These are phyloP conservation scores for Mycena venus DNA, from an alignment of 768 basidiomycete genomes.

Conservation along the genomic window DNA sequence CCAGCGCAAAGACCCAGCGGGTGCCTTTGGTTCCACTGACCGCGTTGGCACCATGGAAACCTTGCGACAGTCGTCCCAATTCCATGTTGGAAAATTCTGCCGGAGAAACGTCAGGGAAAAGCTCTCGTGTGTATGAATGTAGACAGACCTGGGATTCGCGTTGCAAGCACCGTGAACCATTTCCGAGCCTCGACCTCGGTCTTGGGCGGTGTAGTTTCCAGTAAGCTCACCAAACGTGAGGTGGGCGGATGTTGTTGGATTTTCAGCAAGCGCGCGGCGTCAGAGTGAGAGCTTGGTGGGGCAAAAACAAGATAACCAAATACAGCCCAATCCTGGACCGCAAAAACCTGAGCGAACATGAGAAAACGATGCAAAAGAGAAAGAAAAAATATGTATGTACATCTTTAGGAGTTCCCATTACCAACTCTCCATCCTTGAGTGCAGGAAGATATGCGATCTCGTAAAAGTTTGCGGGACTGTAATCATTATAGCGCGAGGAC, in stretches of 20 bases:
- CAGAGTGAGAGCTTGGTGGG: slow-evolving; percentile 61
- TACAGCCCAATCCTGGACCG: slow-evolving; percentile 72
- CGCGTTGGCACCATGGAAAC: slow-evolving; percentile 80
- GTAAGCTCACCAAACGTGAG: slow-evolving; percentile 66
- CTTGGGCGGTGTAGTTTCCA: slow-evolving; percentile 72
- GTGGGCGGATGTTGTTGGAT: slow-evolving; percentile 79
- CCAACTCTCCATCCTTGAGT: slow-evolving; percentile 60
- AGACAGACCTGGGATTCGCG: slow-evolving; percentile 69
- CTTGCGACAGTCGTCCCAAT: slow-evolving; percentile 67
- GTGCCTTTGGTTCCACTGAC: slow-evolving; percentile 46
- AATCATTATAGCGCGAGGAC: slow-evolving; percentile 68
- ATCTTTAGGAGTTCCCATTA: slow-evolving; percentile 74
- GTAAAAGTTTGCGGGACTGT: slow-evolving; percentile 67
- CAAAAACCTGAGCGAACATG: slow-evolving; percentile 69
- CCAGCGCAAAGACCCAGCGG: slow-evolving; percentile 54
- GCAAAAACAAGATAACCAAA: slow-evolving; percentile 85
- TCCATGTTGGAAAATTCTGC: slow-evolving; percentile 75
- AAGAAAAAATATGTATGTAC: slow-evolving; percentile 55
- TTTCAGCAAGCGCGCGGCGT: slow-evolving; percentile 73
- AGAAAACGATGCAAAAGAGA: background rate
- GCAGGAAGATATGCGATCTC: slow-evolving; percentile 87
- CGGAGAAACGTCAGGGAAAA: background rate
- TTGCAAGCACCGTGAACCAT: slow-evolving; percentile 80
- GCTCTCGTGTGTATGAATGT: background rate
- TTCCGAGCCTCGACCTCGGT: slow-evolving; percentile 65